A percentile compares a stretch with the other conserved stretches of the same genome.
Evolutionary conservation across 768 basidiomycete species (phyloP).

Genomic region (Boletus rufocinnamomeus): DNA sequence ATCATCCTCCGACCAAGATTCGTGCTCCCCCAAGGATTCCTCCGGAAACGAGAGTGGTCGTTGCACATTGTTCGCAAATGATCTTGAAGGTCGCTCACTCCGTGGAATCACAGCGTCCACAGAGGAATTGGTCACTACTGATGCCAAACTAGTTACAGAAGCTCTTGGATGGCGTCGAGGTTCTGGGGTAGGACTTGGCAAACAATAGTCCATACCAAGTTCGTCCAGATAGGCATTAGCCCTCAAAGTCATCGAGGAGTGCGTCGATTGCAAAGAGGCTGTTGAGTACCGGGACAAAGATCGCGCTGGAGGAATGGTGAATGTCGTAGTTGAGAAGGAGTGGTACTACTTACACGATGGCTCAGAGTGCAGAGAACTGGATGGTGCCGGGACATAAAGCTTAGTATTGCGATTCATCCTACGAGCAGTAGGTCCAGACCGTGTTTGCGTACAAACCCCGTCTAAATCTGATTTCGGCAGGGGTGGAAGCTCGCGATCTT

Average conservation of each 20-base stretch:
- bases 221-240: slow-evolving; percentile 33
- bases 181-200: slow-evolving; percentile 26
- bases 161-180: slow-evolving; percentile 28
- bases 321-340: not conserved
- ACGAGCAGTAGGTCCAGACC: slow-evolving; percentile 17
- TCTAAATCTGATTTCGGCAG: slow-evolving; percentile 15
- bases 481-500: slow-evolving; percentile 45
- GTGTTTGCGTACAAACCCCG: slow-evolving; percentile 18
- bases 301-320: slow-evolving; percentile 19
- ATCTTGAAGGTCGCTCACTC: slow-evolving; percentile 19
- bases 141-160: slow-evolving; percentile 57
- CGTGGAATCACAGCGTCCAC: slow-evolving; percentile 59
- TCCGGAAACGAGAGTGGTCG: slow-evolving; percentile 19
- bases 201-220: slow-evolving; percentile 31
- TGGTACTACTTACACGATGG: slow-evolving; percentile 13
- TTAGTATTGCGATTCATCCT: slow-evolving; percentile 19
- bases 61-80: slow-evolving; percentile 12
- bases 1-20: slow-evolving; percentile 28
- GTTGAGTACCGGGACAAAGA: slow-evolving; percentile 23
- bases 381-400: slow-evolving; percentile 23
- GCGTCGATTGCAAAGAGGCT: slow-evolving; percentile 35
- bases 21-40: slow-evolving; percentile 22
- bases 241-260: slow-evolving; percentile 29
- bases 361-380: slow-evolving; percentile 11
- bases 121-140: slow-evolving; percentile 57